Percentiles rank a stretch among this genome's conserved stretches.
Evolutionary conservation across 495 filamentous ascomycete species (phyloP).

Genomic region (Penicillium turbatum): DNA sequence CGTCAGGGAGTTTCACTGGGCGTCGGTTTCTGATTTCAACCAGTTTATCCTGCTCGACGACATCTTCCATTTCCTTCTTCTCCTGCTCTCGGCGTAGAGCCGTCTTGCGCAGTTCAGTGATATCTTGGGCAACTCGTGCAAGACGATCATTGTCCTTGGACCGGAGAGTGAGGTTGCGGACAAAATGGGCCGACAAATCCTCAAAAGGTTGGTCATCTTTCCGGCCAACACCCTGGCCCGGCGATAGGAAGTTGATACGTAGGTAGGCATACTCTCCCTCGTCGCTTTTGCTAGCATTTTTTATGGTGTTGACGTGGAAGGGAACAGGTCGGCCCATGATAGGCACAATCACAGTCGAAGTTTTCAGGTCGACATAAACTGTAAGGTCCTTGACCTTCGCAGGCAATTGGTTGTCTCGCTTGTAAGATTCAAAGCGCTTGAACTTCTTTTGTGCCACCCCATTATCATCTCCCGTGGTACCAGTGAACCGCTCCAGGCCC

Average conservation of each 20-base stretch:
- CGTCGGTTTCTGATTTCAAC: conserved; percentile 87
- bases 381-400: conserved; percentile 73
- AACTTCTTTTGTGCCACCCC: conserved; percentile 93
- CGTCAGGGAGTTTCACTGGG: conserved; percentile 78
- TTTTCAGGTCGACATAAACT: conserved; percentile 87
- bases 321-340: conserved; percentile 98
- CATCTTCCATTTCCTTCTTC: conserved; percentile 99
- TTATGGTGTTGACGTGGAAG: conserved; percentile 98
- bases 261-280: conserved; percentile 93
- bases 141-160: conserved; percentile 85
- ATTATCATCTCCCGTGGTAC: conserved; percentile 76
- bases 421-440: conserved; percentile 98
- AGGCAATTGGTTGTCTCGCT: conserved; percentile 94
- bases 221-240: conserved; percentile 93
- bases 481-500: conserved; percentile 75
- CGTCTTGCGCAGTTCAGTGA: conserved; percentile 90
- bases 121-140: conserved; percentile 80
- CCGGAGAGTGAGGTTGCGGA: conserved; percentile 89
- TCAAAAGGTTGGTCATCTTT: conserved; percentile 99
- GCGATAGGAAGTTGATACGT: conserved; percentile 94
- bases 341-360: conserved; percentile 82
- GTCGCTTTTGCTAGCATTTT: conserved; percentile 92
- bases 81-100: conserved; percentile 88
- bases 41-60: conserved; percentile 98
- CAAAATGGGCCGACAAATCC: conserved; percentile 90